Evolutionary conservation across 306 rosid genomes (phyloP), one percentile per base, ranked within the genome.

Genomic region (Pyrus betulifolia): DNA sequence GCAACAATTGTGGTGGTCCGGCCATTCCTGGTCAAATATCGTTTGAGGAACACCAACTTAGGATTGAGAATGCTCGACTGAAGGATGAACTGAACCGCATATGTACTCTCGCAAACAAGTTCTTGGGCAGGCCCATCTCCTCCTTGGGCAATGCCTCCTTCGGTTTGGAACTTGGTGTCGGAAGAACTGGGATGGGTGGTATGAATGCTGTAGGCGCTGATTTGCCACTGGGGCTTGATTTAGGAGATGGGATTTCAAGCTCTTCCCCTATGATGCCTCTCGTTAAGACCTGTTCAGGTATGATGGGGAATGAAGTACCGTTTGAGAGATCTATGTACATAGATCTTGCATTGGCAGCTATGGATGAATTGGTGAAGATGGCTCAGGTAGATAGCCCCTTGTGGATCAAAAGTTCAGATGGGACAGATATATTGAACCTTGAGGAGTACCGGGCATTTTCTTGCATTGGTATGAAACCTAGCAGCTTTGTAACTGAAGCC

Each of bases 321-420:
- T 17, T 71, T 7, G 92, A 90, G 46, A 77, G 86, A 75, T 60
- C 92, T 17, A 82, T 83, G 85, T 80, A 82, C 49, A 4, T 82
- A 0, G 87, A 92, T 45, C 83, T 92, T 52, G 98, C 97, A 4
- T 15, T 81, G 72, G 77, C 78, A 49, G 91, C 98, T 46, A 92
- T 95, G 98, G 91, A 90, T 64, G 98, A 95, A 72, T 74, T 95
- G 19, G 59, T 95, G 54, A 89, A 85, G 85, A 64, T 90, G 95
- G 86, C 87, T 76, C 91, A 88, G 69, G 72, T 76, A 0, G 92
- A 90, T 69, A 46, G 75, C 54, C 86, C 91, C 52, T 79, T 92
- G 38, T 95, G 98, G 98, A 70, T 90, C 69, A 90, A 86, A 85
- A 86, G 74, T 81, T 58, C 72, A 4, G 88, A 85, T 44, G 84